Percentiles rank a stretch among this genome's conserved stretches.
Evolutionary conservation across 2,329 filamentous ascomycete genomes (phyloP).

Genomic region (Emergomyces pasteurianus): DNA sequence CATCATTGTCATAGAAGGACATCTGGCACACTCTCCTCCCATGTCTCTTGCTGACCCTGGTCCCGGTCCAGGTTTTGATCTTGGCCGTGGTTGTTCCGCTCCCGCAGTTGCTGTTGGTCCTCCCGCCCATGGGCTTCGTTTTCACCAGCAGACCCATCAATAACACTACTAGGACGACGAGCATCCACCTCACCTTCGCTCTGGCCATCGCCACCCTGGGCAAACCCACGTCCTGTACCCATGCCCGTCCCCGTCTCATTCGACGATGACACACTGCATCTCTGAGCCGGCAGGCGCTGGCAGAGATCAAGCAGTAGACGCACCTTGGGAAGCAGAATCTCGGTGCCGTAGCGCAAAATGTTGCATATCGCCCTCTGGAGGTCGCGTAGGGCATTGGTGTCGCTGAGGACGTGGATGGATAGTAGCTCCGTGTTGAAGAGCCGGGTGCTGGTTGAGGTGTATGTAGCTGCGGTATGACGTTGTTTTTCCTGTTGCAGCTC

Average conservation of each 20-base stretch:
- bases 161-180: neutral
- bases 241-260: neutral
- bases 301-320: neutral
- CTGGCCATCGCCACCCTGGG: neutral
- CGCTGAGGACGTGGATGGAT: neutral
- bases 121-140: neutral
- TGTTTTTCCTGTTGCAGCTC: neutral
- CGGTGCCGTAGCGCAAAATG: neutral
- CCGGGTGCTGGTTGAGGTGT: neutral
- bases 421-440: neutral
- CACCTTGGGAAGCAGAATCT: neutral
- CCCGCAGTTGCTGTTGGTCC: neutral
- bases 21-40: neutral
- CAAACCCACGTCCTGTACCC: neutral
- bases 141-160: neutral
- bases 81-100: neutral
- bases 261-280: neutral
- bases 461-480: neutral
- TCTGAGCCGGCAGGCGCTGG: neutral
- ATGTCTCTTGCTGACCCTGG: neutral
- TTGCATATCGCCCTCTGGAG: neutral
- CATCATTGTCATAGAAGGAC: neutral
- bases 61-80: no score
- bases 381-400: neutral
- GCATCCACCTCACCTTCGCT: neutral